Percentiles rank a stretch among this genome's conserved stretches.
Evolutionary conservation across 208 protist species (phyloP).

Genomic region (Wallacemonas rigidus): DNA sequence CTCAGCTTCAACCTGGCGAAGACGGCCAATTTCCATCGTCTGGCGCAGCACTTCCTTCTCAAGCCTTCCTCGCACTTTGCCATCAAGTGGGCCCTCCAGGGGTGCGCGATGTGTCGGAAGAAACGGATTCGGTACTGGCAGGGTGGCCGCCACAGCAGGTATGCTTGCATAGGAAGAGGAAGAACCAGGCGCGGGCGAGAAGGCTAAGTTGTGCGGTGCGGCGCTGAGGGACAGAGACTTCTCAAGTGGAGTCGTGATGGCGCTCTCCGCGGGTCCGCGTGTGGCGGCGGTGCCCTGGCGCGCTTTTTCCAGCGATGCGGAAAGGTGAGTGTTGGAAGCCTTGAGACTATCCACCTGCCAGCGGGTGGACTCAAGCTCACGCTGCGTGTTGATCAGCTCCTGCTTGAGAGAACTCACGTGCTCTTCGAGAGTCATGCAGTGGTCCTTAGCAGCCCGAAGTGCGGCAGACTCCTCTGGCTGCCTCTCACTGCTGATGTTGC

Average conservation of each 20-base stretch:
- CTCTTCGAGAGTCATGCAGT: slow-evolving; percentile 7
- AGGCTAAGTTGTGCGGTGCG: neutral
- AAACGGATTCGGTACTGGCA: slow-evolving; percentile 1
- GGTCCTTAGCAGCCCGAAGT: slow-evolving; percentile 8
- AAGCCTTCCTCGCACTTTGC: slow-evolving; percentile 31
- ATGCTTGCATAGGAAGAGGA: neutral
- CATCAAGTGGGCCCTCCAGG: slow-evolving; percentile 8
- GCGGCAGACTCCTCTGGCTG: slow-evolving; percentile 19
- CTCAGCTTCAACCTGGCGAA: slow-evolving; percentile 39
- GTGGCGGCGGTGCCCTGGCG: slow-evolving; percentile 3
- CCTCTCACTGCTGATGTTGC: neutral
- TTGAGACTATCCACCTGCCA: slow-evolving; percentile 18
- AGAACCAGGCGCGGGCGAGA: neutral
- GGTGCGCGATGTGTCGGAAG: neutral
- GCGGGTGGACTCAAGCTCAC: slow-evolving; percentile 17
- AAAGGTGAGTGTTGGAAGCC: slow-evolving; percentile 7
- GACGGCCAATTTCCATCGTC: slow-evolving; percentile 69
- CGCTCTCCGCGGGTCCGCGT: neutral
- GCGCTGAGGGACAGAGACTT: slow-evolving; percentile 10
- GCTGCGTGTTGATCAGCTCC: slow-evolving; percentile 17
- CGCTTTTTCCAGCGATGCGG: neutral
- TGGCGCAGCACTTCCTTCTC: slow-evolving; percentile 77
- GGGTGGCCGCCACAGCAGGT: neutral
- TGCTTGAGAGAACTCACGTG: slow-evolving; percentile 19
- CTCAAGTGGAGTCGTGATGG: slow-evolving; percentile 10